phyloP scores from a whole-genome alignment of 2,329 filamentous ascomycete genomes.

The Alternaria alternata region DNA sequence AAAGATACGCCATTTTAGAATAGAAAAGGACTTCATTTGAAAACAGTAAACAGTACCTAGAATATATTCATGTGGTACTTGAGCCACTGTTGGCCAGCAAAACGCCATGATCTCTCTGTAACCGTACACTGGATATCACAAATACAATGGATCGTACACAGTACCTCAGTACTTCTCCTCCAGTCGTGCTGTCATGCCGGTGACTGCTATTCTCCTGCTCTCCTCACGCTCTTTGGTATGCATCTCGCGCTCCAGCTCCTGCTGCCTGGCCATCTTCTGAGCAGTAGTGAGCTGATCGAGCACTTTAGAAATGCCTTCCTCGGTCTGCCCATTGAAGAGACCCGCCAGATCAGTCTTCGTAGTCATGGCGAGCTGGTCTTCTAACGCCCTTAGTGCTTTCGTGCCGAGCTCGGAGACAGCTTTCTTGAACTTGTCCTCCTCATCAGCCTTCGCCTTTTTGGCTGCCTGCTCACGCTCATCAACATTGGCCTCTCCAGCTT shows the following conservation, averaged over 20 bases:
- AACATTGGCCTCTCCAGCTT: constrained; percentile 43
- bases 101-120: constrained; percentile 7
- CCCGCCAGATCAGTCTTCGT: constrained; percentile 47
- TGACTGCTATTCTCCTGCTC: constrained; percentile 26
- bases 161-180: constrained; percentile 42
- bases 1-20: not conserved
- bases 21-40: not conserved
- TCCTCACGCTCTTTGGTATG: constrained; percentile 28
- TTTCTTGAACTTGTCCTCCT: constrained; percentile 37
- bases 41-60: not conserved
- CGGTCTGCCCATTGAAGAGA: constrained; percentile 31
- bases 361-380: constrained; percentile 51
- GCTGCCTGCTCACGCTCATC: constrained; percentile 42
- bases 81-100: not conserved
- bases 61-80: not conserved
- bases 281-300: constrained; percentile 45
- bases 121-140: constrained; percentile 9
- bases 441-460: constrained; percentile 43
- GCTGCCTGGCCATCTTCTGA: constrained; percentile 42
- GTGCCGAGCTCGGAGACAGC: constrained; percentile 42
- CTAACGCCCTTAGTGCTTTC: constrained; percentile 51
- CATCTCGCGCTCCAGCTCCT: constrained; percentile 32
- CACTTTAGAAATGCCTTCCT: constrained; percentile 38
- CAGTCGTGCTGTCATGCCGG: constrained; percentile 45
- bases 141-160: constrained; percentile 8